Evolutionary conservation across 805 yeast genomes (phyloP).

Genomic region (Wickerhamomyces ciferrii): DNA sequence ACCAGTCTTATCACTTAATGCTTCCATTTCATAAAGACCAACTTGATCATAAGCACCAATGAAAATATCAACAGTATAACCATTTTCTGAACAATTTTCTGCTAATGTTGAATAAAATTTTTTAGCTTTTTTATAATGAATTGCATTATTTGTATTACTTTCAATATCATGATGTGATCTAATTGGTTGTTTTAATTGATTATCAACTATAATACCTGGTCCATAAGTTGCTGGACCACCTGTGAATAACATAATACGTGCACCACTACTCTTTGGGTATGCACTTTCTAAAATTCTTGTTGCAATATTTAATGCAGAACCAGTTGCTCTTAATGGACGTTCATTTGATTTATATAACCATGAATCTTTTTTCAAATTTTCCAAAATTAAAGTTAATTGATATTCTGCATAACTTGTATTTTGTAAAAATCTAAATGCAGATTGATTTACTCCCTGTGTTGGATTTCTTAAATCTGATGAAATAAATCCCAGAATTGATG

Average conservation of each 20-base stretch:
- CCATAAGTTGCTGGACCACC: slow-evolving; percentile 68
- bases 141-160: slow-evolving; percentile 34
- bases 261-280: slow-evolving; percentile 41
- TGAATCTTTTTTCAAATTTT: slow-evolving; percentile 40
- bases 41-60: slow-evolving; percentile 68
- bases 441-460: slow-evolving; percentile 1
- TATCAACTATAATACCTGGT: slow-evolving; percentile 56
- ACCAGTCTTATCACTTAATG: slow-evolving; percentile 51
- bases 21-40: slow-evolving; percentile 64
- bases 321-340: slow-evolving; percentile 52
- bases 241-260: slow-evolving; percentile 46
- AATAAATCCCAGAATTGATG: slow-evolving; percentile 39
- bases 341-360: slow-evolving; percentile 42
- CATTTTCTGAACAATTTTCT: slow-evolving; percentile 38
- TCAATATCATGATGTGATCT: slow-evolving; percentile 64
- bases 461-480: slow-evolving; percentile 24
- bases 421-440: slow-evolving; percentile 12
- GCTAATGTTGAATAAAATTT: slow-evolving; percentile 47
- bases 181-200: slow-evolving; percentile 53
- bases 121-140: slow-evolving; percentile 36
- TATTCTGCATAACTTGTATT: slow-evolving; percentile 33
- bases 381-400: slow-evolving; percentile 42
- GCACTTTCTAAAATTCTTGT: slow-evolving; percentile 30
- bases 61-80: slow-evolving; percentile 52
- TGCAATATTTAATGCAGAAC: slow-evolving; percentile 51